Base-by-base conservation (phyloP, 768 basidiomycete genomes). In the Auriscalpium microsporum region DNA sequence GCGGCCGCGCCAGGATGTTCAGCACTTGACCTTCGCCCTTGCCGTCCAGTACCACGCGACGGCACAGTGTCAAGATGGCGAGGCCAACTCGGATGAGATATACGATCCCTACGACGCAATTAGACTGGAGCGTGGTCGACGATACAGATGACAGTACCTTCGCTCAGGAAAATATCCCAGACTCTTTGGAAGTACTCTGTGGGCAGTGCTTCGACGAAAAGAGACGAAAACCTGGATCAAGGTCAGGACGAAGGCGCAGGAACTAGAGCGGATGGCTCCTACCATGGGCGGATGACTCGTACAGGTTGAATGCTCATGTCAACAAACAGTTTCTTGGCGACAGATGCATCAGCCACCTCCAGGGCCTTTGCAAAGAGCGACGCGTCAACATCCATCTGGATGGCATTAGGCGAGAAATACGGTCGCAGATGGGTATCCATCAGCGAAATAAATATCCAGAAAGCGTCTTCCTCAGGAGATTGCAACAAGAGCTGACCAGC, bases 391-490 rank as follows among this genome's bases (percentile, higher is more conserved):
- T 90, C 89, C 54, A 90, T 71, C 65, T 89, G 87, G 2, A 75
- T 73, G 2, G 75, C 71, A 50, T 70, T 76, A 3, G 75, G 63
- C 38, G 84, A 79, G 65, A 90, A 93, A 67, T 90, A 90, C 0
- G 83, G 74, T 1, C 90, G 84, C n/a, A 91, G 72, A 60, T 90
- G 83, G 1, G 80, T 78, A 61, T 92, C 88, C 90, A 93, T 93
- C 59, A 92, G 71, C 3, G 88, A 89, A 1, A 88, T 77, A 65
- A 92, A 91, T 17, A 87, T 91, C 90, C 90, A 93, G 67, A 93
- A 93, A 0, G 87, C 90, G 60, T 93, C 90, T 65, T 93, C 90
- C 59, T 93, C 90, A 0, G 90, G 90, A 0, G 87, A 80, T 48
- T 87, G 81, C 9, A 86, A 69, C 0, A 92, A 69, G 47, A 92